phyloP scores from a whole-genome alignment of 2,329 filamentous ascomycete species.

The Aphanocladium album region DNA sequence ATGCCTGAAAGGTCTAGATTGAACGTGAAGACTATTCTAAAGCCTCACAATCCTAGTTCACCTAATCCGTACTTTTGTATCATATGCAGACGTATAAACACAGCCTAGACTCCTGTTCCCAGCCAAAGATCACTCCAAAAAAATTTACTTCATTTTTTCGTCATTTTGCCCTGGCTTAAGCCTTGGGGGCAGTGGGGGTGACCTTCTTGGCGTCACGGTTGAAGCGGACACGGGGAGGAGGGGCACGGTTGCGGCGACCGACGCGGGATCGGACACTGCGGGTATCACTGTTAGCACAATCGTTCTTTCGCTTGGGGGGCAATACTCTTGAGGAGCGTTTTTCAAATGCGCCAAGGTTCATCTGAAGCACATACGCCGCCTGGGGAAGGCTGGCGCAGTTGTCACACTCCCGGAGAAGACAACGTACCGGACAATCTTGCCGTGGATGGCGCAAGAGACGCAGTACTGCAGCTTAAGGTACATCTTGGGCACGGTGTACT shows the following conservation, averaged over 20 bases:
- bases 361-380: constrained; percentile 46
- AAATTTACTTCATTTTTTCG: constrained; percentile 10
- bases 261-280: constrained; percentile 90
- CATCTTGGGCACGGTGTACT: constrained; percentile 99
- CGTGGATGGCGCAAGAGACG: constrained; percentile 99
- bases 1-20: constrained; percentile 12
- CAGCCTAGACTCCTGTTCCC: constrained; percentile 33
- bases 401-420: constrained; percentile 52
- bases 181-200: constrained; percentile 60
- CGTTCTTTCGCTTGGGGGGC: constrained; percentile 21
- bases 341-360: constrained; percentile 54
- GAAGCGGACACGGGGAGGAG: constrained; percentile 95
- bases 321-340: constrained; percentile 28
- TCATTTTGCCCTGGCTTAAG: constrained; percentile 23
- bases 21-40: constrained; percentile 19
- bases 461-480: constrained; percentile 99
- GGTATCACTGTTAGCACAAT: constrained; percentile 35
- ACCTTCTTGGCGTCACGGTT: constrained; percentile 99
- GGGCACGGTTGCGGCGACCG: constrained; percentile 97
- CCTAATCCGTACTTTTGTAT: constrained; percentile 28
- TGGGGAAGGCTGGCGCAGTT: constrained; percentile 39
- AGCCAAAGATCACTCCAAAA: constrained; percentile 21
- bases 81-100: constrained; percentile 34
- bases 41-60: constrained; percentile 27
- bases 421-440: constrained; percentile 99